These are phyloP conservation scores for Candida tropicalis DNA, from an alignment of 1,139 yeast genomes.

Conservation along the genomic window DNA sequence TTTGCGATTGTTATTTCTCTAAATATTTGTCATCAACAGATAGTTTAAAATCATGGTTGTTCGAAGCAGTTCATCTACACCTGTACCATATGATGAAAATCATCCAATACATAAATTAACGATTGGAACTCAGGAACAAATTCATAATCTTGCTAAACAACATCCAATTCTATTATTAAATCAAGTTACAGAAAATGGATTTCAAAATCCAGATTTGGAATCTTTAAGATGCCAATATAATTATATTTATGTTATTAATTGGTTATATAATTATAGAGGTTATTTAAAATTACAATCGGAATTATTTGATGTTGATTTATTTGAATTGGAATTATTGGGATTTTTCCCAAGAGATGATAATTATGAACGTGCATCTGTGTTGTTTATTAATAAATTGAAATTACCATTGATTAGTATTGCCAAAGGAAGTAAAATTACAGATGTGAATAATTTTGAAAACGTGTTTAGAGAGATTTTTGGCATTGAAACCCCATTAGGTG, in stretches of 20 bases:
- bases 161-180: conserved; percentile 34
- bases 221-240: conserved; percentile 29
- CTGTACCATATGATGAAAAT: conserved; percentile 10
- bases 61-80: conserved; percentile 11
- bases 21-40: not conserved
- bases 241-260: conserved; percentile 52
- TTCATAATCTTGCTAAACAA: conserved; percentile 27
- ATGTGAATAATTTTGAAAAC: conserved; percentile 46
- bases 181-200: conserved; percentile 13
- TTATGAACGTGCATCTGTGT: conserved; percentile 8
- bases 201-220: conserved; percentile 13
- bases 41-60: conserved; percentile 9
- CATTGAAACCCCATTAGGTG: conserved; percentile 38
- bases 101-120: conserved; percentile 28
- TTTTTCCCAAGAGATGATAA: conserved; percentile 20
- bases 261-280: conserved; percentile 52
- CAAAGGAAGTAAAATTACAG: conserved; percentile 32
- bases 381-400: conserved; percentile 46
- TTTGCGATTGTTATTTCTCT: too few species aligned
- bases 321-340: conserved; percentile 55
- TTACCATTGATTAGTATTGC: conserved; percentile 37
- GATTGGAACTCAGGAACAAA: conserved; percentile 32
- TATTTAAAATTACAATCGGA: conserved; percentile 46
- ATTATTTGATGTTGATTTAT: conserved; percentile 54
- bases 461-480: conserved; percentile 51